A percentile compares a stretch with the other conserved stretches of the same genome.
Conservation (phyloP, 495 filamentous ascomycete species). For the Penicillium flavigenum region DNA sequence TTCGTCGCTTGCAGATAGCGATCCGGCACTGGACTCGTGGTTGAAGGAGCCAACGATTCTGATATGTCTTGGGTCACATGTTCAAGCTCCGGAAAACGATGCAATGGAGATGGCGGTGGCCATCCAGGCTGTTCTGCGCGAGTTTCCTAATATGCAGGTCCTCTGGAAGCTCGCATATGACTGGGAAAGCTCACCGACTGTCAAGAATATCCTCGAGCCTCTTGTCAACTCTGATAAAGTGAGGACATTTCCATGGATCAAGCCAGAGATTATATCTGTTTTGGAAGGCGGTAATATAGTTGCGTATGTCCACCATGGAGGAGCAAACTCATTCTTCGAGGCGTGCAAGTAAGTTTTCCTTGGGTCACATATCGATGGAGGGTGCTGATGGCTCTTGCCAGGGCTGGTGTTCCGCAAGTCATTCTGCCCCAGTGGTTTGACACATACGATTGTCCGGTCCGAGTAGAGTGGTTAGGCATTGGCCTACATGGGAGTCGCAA, state of each 20-base stretch:
- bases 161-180: conserved; percentile 50
- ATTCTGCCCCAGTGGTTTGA: conserved; percentile 53
- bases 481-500: conserved; percentile 47
- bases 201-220: conserved; percentile 18
- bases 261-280: conserved; percentile 47
- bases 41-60: conserved; percentile 48
- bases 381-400: conserved; percentile 20
- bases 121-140: conserved; percentile 31
- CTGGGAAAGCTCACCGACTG: conserved; percentile 19
- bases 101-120: conserved; percentile 38
- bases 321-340: conserved; percentile 54
- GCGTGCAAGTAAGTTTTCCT: conserved; percentile 45
- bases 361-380: too few species aligned
- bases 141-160: conserved; percentile 37
- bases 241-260: conserved; percentile 41
- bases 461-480: conserved; percentile 49
- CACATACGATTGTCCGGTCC: conserved; percentile 48
- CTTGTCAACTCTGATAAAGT: conserved; percentile 27
- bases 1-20: conserved; percentile 34
- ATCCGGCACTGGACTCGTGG: conserved; percentile 48
- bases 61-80: conserved; percentile 49
- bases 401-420: conserved; percentile 51
- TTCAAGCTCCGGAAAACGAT: conserved; percentile 38
- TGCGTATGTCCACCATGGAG: conserved; percentile 53
- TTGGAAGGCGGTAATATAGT: conserved; percentile 47